Evolutionary conservation across 805 yeast species (phyloP), one percentile per base, ranked within the genome.

Genomic region (Yamadazyma kitorensis): DNA sequence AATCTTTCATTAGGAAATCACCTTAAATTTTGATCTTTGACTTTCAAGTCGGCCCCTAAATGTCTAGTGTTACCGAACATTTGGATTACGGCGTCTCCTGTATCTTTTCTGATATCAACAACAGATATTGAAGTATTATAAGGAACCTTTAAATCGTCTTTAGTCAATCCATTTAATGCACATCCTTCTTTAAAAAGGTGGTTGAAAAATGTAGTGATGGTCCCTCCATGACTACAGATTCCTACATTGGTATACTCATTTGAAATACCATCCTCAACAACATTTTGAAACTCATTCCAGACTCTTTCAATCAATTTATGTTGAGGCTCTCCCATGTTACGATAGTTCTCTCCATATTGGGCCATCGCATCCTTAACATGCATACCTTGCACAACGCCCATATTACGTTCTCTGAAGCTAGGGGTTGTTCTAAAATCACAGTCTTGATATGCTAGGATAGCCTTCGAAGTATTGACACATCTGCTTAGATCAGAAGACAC

Each of bases 361-460:
- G 55, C 70, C 6, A 80, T 72, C 2, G 95, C 96, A 27, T 82
- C 88, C 18, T 52, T 56, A 21, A 85, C 63, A 28, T 68, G 64
- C 85, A 82, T 77, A 2, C 94, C 94, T 55, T 86, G 86, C 18
- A 81, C 80, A 3, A 33, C 40, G 1, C 95, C 95, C 94, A 86
- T 84, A 33, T 64, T 55, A 28, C 95, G 66, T 49, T 86, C 96
- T 44, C 96, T 68, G 25, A 83, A 62, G 17, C 65, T 61, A 6
- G 51, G 40, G n/a, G 74, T 67, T 23, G 43, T 55, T 7, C 36
- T 12, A 12, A 43, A 22, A 4, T 13, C 23, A 14, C 37, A 22
- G 1, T 25, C 29, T 28, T 61, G 66, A 24, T 45, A 29, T 21
- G 41, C 40, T 20, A 63, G 42, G 5, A 84, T 68, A 14, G 64